Percentiles rank a stretch among this genome's conserved stretches.
phyloP scores from a whole-genome alignment of 805 yeast genomes.

The Yamadazyma laniorum region DNA sequence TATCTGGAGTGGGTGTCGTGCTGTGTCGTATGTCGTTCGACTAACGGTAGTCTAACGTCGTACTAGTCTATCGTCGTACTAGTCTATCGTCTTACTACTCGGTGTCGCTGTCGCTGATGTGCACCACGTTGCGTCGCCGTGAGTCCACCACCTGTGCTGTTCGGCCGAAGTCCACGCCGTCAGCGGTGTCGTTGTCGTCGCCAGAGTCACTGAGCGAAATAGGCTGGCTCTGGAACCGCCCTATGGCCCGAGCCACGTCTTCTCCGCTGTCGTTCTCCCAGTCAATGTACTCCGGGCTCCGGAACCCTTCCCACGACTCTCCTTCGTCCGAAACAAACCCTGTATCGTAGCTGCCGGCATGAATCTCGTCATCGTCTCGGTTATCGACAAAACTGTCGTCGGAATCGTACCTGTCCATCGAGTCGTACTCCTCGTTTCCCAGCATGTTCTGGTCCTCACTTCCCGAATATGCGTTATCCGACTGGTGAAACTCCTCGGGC shows the following conservation, averaged over 20 bases:
- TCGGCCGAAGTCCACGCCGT: slow-evolving; percentile 6
- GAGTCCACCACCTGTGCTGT: slow-evolving; percentile 6
- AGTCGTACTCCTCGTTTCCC: slow-evolving; percentile 11
- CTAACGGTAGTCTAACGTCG: no score
- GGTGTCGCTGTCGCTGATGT: no score
- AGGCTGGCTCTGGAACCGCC: background rate
- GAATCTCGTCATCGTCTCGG: slow-evolving; percentile 10
- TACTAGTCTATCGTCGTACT: no score
- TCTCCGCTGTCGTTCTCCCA: slow-evolving; percentile 2
- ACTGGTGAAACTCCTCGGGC: slow-evolving; percentile 30
- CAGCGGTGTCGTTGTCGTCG: slow-evolving; percentile 10
- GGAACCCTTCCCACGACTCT: slow-evolving; percentile 14
- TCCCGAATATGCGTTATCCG: slow-evolving; percentile 35
- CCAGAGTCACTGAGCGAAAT: slow-evolving; percentile 9
- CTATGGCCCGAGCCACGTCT: background rate
- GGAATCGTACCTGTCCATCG: slow-evolving; percentile 26
- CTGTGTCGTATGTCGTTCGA: no score
- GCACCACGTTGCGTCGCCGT: slow-evolving; percentile 16
- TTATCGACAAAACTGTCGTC: slow-evolving; percentile 35
- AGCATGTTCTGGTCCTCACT: slow-evolving; percentile 24
- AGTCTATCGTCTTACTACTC: no score
- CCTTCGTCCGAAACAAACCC: no score
- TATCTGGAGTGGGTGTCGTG: no score
- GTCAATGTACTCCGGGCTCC: slow-evolving; percentile 1
- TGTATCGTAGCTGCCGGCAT: no score